Evolutionary conservation across 1,284 basidiomycete species (phyloP).

Genomic region (Tremellales sp.): DNA sequence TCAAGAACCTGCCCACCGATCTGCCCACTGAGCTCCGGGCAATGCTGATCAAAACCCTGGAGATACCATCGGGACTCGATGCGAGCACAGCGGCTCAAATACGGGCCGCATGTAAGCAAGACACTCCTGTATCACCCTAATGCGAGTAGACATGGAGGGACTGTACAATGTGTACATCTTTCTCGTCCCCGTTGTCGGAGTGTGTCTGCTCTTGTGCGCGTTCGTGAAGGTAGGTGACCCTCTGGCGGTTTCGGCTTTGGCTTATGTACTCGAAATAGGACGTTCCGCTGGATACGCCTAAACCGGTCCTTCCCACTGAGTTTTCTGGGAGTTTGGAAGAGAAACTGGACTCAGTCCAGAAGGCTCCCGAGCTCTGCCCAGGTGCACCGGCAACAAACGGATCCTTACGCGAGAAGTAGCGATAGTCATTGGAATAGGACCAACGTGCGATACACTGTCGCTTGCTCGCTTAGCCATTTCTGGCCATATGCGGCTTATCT

Average conservation of each 20-base stretch:
- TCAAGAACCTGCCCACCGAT: slow-evolving; percentile 8
- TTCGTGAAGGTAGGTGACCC: slow-evolving; percentile 18
- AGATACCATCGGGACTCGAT: not conserved
- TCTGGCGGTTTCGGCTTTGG: no score
- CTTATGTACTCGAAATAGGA: slow-evolving; percentile 4
- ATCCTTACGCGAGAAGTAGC: no score
- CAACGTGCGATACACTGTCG: no score
- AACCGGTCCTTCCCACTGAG: no score
- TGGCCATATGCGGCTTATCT: no score
- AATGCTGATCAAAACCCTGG: not conserved
- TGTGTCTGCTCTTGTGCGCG: slow-evolving; percentile 15
- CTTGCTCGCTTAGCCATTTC: no score
- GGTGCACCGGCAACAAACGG: no score
- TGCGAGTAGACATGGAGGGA: slow-evolving; percentile 18
- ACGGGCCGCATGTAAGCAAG: not conserved
- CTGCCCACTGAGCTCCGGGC: slow-evolving; percentile 1
- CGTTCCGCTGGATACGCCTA: slow-evolving; percentile 7
- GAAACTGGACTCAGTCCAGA: no score
- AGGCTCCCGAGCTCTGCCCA: no score
- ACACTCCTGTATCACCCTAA: no score
- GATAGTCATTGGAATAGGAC: no score
- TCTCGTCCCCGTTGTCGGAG: slow-evolving; percentile 18
- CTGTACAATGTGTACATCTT: slow-evolving; percentile 22
- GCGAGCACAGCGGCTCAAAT: not conserved
- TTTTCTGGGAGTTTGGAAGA: no score